phyloP scores from a whole-genome alignment of 2,329 filamentous ascomycete genomes.

The Penicillium sp. region DNA sequence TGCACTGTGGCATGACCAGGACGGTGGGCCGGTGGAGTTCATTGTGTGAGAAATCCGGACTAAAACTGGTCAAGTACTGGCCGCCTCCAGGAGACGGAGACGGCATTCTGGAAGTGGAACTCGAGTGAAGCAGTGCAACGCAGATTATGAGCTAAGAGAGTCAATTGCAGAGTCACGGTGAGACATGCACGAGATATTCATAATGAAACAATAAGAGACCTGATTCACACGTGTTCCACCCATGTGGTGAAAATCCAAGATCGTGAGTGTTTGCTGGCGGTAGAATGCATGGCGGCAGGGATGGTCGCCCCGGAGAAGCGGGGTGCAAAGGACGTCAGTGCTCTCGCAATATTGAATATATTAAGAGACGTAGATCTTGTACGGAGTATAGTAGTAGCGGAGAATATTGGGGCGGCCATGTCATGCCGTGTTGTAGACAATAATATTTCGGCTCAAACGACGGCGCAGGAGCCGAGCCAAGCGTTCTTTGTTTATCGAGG shows the following conservation, averaged over 20 bases:
- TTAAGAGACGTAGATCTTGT: not conserved
- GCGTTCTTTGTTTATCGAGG: not conserved
- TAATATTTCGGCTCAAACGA: too few species aligned
- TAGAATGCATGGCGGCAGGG: not conserved
- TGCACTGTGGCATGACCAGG: slow-evolving; percentile 13
- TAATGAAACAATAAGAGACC: not conserved
- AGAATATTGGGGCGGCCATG: not conserved
- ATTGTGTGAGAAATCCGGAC: slow-evolving; percentile 18
- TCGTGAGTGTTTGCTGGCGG: not conserved
- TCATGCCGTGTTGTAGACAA: not conserved
- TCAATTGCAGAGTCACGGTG: not conserved
- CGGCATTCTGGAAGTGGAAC: slow-evolving; percentile 13
- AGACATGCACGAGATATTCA: not conserved
- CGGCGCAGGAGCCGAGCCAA: too few species aligned
- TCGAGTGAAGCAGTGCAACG: not conserved
- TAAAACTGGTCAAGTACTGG: slow-evolving; percentile 24
- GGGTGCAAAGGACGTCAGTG: not conserved
- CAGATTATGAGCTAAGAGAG: not conserved
- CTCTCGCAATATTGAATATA: not conserved
- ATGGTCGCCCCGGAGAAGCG: not conserved
- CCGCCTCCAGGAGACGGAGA: slow-evolving; percentile 11
- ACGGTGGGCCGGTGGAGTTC: slow-evolving; percentile 9
- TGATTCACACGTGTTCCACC: too few species aligned
- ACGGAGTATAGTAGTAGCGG: not conserved
- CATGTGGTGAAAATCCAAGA: too few species aligned